A percentile compares a stretch with the other conserved stretches of the same genome.
These are phyloP conservation scores for Xylaria castorea DNA, from an alignment of 495 filamentous ascomycete species.

Conservation along the genomic window DNA sequence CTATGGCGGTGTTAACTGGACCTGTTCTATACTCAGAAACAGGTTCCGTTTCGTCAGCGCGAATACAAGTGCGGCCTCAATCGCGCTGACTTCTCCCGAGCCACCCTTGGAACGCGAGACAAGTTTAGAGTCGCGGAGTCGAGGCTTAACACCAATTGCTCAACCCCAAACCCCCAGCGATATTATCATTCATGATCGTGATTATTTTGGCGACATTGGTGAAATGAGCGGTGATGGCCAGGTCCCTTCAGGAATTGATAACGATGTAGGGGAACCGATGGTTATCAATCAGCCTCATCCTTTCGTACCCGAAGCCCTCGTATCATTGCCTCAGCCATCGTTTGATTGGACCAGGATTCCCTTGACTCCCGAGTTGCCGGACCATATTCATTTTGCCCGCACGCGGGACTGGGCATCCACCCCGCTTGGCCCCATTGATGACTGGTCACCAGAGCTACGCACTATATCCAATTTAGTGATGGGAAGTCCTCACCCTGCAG, in stretches of 20 bases:
- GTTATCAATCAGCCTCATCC: slow-evolving; percentile 36
- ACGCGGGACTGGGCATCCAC: slow-evolving; percentile 71
- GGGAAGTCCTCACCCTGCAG: slow-evolving; percentile 73
- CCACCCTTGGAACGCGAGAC: slow-evolving; percentile 39
- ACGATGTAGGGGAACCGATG: slow-evolving; percentile 26
- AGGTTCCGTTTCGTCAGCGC: slow-evolving; percentile 68
- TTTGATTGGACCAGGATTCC: slow-evolving; percentile 78
- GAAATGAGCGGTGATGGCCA: slow-evolving; percentile 26
- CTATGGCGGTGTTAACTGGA: slow-evolving; percentile 68
- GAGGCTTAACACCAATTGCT: slow-evolving; percentile 37
- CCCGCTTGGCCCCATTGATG: slow-evolving; percentile 68
- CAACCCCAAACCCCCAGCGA: slow-evolving; percentile 38
- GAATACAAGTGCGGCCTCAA: slow-evolving; percentile 40
- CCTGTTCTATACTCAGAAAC: slow-evolving; percentile 65
- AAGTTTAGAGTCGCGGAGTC: slow-evolving; percentile 33
- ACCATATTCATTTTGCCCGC: slow-evolving; percentile 70
- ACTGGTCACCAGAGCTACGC: slow-evolving; percentile 66
- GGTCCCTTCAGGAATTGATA: slow-evolving; percentile 32
- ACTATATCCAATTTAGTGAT: slow-evolving; percentile 72
- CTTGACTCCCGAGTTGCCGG: slow-evolving; percentile 59
- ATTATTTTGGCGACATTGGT: slow-evolving; percentile 49
- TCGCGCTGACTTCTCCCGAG: slow-evolving; percentile 44
- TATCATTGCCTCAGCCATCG: slow-evolving; percentile 40
- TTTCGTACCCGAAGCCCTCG: slow-evolving; percentile 35
- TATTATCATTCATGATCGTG: slow-evolving; percentile 36